Percentiles rank a stretch among this genome's conserved stretches.
phyloP scores from a whole-genome alignment of 2,329 filamentous ascomycete genomes.

The Paraconiothyrium sp. region DNA sequence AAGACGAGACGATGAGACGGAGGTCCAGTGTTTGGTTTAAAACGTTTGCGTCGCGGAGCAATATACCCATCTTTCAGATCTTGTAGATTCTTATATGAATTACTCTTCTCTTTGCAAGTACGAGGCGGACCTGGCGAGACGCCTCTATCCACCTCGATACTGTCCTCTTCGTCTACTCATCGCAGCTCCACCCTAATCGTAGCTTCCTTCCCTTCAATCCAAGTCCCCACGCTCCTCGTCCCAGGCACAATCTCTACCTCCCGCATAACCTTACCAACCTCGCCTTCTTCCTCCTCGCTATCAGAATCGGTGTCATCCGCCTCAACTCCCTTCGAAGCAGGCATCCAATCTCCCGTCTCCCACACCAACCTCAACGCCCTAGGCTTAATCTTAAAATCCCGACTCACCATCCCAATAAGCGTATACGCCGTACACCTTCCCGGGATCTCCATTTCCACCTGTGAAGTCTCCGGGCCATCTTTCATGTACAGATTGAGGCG shows the following conservation, averaged over 20 bases:
- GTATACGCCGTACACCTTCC: conserved; percentile 82
- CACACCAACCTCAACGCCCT: conserved; percentile 75
- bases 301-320: conserved; percentile 58
- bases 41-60: conserved; percentile 23
- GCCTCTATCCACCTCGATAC: not conserved
- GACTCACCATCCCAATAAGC: conserved; percentile 79
- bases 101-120: not conserved
- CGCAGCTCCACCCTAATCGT: conserved; percentile 73
- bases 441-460: conserved; percentile 66
- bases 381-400: conserved; percentile 72
- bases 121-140: too few species aligned
- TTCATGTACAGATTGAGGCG: conserved; percentile 62
- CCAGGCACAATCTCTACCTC: conserved; percentile 83
- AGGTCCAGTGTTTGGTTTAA: not conserved
- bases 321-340: conserved; percentile 67
- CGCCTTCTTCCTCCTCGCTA: conserved; percentile 63
- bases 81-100: not conserved
- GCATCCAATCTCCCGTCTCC: conserved; percentile 93
- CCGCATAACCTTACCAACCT: conserved; percentile 76
- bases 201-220: conserved; percentile 77
- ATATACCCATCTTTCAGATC: conserved; percentile 26
- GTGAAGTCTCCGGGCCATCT: not conserved
- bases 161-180: conserved; percentile 2
- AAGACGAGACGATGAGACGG: too few species aligned
- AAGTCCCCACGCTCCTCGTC: conserved; percentile 83